Evolutionary conservation across 805 yeast genomes (phyloP), one percentile per base, ranked within the genome.

Genomic region (Wickerhamiella azymoides): DNA sequence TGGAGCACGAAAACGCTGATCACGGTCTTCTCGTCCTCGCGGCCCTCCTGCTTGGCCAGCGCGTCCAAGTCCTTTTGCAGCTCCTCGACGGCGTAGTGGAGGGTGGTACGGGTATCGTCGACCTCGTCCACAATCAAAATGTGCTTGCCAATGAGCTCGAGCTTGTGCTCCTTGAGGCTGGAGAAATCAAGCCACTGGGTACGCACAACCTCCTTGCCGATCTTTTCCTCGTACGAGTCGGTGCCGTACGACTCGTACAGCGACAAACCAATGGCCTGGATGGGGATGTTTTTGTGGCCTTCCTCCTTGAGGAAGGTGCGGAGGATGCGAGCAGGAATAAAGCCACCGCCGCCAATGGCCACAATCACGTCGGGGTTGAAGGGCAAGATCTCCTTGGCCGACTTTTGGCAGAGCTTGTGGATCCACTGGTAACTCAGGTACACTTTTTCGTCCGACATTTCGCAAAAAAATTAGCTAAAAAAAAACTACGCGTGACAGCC

Each of bases 291-390:
- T 55, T 93, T 89, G 46, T 46, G 46, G 49, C 79, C 69, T 1
- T 54, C 50, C 28, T 46, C 30, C 64, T 88, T 89, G 54, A 89
- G 70, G 65, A 89, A 92, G 1, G 97, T 79, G 63, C 98, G 77
- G 62, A 89, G 72, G 66, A 92, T 92, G 63, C 98, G 77, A 8
- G 98, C 96, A 24, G 97, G 98, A 48, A 89, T 92, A 64, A 89
- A 84, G 1, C 97, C 98, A 61, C 98, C 95, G 56, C 95, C 95
- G 59, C 71, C 98, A 58, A 89, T 85, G 54, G 97, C 96, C 51
- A 89, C 84, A 65, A 88, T 84, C 49, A 84, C 72, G 63, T 88
- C 94, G 35, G 95, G 94, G 56, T 84, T 76, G 69, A 84, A 80
- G 56, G 69, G 63, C 55, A 80, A 70, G 28, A 42, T 35, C 45